A percentile compares a stretch with the other conserved stretches of the same genome.
Evolutionary conservation across 176 grass and related monocot species (phyloP).

Genomic region (Echinochloa phyllopogon): DNA sequence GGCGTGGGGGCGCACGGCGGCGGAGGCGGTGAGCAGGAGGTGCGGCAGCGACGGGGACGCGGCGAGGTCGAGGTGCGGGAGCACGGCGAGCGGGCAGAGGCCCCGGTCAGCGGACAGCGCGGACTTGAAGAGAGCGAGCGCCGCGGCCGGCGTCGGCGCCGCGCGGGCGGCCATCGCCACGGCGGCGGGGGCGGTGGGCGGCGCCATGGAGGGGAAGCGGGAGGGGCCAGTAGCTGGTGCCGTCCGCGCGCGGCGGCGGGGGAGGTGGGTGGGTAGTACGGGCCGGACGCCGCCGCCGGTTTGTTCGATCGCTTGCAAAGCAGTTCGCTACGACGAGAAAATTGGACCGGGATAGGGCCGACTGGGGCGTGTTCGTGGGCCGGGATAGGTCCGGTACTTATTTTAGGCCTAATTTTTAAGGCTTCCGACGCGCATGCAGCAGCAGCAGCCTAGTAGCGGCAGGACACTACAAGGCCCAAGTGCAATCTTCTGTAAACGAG

Average conservation of each 20-base stretch:
- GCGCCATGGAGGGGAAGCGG: background rate
- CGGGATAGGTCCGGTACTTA: too few relatives aligned
- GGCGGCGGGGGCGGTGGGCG: slow-evolving; percentile 30
- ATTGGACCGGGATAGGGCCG: too few relatives aligned
- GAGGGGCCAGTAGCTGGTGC: background rate
- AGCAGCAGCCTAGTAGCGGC: too few relatives aligned
- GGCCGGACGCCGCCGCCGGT: too few relatives aligned
- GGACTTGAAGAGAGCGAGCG: slow-evolving; percentile 32
- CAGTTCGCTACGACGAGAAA: too few relatives aligned
- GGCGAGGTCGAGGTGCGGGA: slow-evolving; percentile 40
- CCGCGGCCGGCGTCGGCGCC: slow-evolving; percentile 9
- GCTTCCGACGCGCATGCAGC: too few relatives aligned
- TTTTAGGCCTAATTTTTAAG: too few relatives aligned
- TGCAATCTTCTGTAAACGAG: too few relatives aligned
- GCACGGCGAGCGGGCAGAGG: slow-evolving; percentile 37
- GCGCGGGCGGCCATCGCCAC: slow-evolving; percentile 33
- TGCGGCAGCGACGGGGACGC: slow-evolving; percentile 10
- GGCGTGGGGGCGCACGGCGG: background rate
- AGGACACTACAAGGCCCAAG: too few relatives aligned
- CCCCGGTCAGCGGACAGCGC: slow-evolving; percentile 9
- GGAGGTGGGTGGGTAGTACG: too few relatives aligned
- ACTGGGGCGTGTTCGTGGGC: too few relatives aligned
- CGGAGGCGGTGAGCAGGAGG: slow-evolving; percentile 40
- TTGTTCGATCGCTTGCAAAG: too few relatives aligned
- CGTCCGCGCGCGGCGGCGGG: background rate